phyloP scores from a whole-genome alignment of 495 filamentous ascomycete species.

The Hypoxylon crocopeplum region DNA sequence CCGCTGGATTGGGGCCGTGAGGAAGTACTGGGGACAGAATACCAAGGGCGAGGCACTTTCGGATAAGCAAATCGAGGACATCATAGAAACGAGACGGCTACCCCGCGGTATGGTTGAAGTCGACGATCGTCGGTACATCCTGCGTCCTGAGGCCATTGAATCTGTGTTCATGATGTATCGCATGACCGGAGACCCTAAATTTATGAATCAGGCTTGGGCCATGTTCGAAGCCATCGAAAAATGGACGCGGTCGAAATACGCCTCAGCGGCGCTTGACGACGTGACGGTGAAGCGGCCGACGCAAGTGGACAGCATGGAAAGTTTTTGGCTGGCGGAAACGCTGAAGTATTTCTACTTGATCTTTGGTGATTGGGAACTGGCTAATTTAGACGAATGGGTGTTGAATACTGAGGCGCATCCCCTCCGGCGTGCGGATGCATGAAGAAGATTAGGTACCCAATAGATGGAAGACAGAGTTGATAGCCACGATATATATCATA shows the following conservation, averaged over 20 bases:
- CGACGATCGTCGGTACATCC: conserved; percentile 68
- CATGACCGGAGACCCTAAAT: conserved; percentile 60
- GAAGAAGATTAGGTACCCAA: not conserved
- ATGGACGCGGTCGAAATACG: conserved; percentile 39
- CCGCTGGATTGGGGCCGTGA: conserved; percentile 39
- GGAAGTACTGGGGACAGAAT: conserved; percentile 40
- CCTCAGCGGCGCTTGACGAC: conserved; percentile 41
- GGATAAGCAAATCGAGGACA: conserved; percentile 45
- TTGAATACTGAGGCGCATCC: conserved; percentile 82
- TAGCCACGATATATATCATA: too few species aligned
- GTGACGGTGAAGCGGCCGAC: conserved; percentile 34
- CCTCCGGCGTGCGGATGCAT: conserved; percentile 58
- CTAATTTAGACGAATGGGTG: conserved; percentile 64
- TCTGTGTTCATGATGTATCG: conserved; percentile 68
- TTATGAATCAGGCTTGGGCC: conserved; percentile 65
- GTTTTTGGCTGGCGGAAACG: conserved; percentile 71
- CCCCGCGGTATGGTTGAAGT: conserved; percentile 66
- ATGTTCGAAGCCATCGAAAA: conserved; percentile 58
- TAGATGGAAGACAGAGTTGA: too few species aligned
- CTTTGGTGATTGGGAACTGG: conserved; percentile 72
- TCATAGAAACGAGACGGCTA: conserved; percentile 55
- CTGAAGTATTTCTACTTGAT: conserved; percentile 89
- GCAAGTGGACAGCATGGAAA: conserved; percentile 55
- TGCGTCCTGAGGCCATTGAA: conserved; percentile 72
- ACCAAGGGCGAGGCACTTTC: conserved; percentile 34